These are phyloP conservation scores for Globisporangium rhizosaccharum DNA, from an alignment of 352 stramenopile species.

Conservation along the genomic window DNA sequence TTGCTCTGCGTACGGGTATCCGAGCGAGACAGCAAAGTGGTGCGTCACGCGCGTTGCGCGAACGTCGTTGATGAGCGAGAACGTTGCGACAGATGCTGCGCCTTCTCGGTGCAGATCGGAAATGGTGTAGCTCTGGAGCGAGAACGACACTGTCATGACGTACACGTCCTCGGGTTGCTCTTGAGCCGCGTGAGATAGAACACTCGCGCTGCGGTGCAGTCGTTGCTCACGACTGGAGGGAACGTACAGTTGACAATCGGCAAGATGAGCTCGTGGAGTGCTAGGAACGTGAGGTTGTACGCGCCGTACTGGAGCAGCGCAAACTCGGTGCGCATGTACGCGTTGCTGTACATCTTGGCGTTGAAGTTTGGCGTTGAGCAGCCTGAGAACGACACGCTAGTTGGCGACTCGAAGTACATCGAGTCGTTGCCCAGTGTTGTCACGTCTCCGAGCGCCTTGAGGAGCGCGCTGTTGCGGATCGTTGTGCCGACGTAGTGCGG, in stretches of 20 bases:
- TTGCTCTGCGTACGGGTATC: too few relatives aligned
- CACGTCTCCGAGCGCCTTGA: too few relatives aligned
- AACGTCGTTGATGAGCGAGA: too few relatives aligned
- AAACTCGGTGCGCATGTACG: slow-evolving; percentile 24
- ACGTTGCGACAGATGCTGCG: too few relatives aligned
- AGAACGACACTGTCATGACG: slow-evolving; percentile 16
- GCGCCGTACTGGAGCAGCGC: slow-evolving; percentile 11
- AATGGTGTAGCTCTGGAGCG: not conserved
- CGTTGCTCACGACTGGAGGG: not conserved
- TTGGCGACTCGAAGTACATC: too few relatives aligned
- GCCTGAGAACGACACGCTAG: not conserved
- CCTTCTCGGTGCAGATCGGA: not conserved
- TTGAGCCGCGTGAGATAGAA: slow-evolving; percentile 21
- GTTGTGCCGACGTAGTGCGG: too few relatives aligned
- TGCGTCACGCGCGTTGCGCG: too few relatives aligned
- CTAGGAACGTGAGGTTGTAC: slow-evolving; percentile 20
- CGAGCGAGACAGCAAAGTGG: too few relatives aligned
- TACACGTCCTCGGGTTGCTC: slow-evolving; percentile 13
- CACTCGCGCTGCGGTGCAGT: slow-evolving; percentile 5
- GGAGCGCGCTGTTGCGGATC: too few relatives aligned
- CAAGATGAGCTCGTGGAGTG: slow-evolving; percentile 1
- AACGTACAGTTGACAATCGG: slow-evolving; percentile 14
- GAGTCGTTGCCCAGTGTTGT: too few relatives aligned
- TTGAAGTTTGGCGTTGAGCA: slow-evolving; percentile 12
- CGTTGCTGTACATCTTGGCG: slow-evolving; percentile 23